A percentile compares a stretch with the other conserved stretches of the same genome.
Conservation (phyloP, 2,329 filamentous ascomycete species). For the Septoria petroselini region DNA sequence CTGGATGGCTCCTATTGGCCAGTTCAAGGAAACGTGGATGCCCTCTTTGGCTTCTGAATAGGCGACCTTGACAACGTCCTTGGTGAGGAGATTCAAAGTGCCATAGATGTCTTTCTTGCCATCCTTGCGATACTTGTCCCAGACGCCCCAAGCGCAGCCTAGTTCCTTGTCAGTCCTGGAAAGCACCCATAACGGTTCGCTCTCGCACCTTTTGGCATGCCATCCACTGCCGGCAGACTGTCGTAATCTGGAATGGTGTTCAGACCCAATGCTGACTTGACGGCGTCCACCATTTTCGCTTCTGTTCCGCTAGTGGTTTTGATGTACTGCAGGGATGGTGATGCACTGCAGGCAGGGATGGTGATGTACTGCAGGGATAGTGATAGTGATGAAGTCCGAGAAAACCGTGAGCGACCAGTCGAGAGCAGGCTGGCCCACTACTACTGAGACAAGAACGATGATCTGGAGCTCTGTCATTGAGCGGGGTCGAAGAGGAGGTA, state of each 20-base stretch:
- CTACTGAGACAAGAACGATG: constrained; percentile 6
- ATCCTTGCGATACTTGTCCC: constrained; percentile 39
- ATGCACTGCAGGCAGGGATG: too few relatives aligned
- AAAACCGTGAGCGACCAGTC: neutral
- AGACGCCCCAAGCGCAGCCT: constrained; percentile 45
- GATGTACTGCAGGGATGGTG: constrained; percentile 6
- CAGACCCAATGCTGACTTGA: constrained; percentile 22
- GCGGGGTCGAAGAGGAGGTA: constrained; percentile 11
- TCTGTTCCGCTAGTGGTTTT: neutral
- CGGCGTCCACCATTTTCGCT: constrained; percentile 13
- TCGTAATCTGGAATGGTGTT: constrained; percentile 41
- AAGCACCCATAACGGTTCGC: neutral
- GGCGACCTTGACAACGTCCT: constrained; percentile 43
- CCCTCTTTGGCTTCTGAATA: constrained; percentile 45
- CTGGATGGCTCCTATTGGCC: constrained; percentile 38
- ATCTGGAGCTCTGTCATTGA: constrained; percentile 7
- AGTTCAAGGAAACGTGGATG: constrained; percentile 44
- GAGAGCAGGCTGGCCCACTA: neutral
- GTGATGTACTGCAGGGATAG: constrained; percentile 5
- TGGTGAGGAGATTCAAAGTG: constrained; percentile 47
- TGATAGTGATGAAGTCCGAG: constrained; percentile 3
- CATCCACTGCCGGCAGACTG: constrained; percentile 41
- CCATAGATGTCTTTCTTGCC: constrained; percentile 46
- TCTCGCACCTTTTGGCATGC: constrained; percentile 41
- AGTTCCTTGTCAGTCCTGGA: constrained; percentile 8